Percentiles rank a stretch among this genome's conserved stretches.
Conservation (phyloP, 1,284 basidiomycete genomes). For the Apiotrichum gracile region DNA sequence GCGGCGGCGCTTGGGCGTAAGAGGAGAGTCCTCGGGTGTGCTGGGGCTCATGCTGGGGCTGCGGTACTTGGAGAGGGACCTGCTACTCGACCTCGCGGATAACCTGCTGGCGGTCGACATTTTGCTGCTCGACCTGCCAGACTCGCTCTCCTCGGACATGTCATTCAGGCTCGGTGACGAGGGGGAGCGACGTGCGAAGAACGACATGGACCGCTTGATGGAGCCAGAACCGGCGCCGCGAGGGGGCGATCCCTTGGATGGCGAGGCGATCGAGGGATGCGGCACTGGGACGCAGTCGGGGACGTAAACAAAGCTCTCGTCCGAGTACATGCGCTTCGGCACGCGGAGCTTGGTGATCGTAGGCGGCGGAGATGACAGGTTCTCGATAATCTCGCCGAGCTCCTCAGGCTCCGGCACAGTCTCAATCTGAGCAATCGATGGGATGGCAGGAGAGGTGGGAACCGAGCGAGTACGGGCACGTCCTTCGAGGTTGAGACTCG, state of each 20-base stretch:
- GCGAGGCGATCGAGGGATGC: background rate
- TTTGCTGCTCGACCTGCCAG: background rate
- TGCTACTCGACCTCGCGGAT: background rate
- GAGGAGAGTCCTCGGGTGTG: background rate
- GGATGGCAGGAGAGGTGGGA: background rate
- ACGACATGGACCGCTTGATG: constrained; percentile 6
- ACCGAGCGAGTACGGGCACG: background rate
- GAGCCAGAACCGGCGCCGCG: background rate
- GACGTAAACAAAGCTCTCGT: constrained; percentile 1
- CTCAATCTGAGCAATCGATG: background rate
- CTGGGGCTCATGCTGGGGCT: background rate
- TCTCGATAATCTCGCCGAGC: background rate
- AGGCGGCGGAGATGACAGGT: background rate
- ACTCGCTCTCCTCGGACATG: background rate
- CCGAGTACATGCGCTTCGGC: background rate
- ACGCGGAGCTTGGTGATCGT: background rate
- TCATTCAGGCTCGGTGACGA: background rate
- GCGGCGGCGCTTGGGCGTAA: constrained; percentile 8
- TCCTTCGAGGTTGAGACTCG: background rate
- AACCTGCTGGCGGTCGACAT: background rate
- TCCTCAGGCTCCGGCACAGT: background rate
- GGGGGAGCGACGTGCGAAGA: constrained; percentile 3
- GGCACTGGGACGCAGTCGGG: background rate
- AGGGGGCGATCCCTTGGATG: background rate
- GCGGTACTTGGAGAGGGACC: background rate